Evolutionary conservation across 768 basidiomycete genomes (phyloP).

Genomic region (Leccinum fibrillosum): DNA sequence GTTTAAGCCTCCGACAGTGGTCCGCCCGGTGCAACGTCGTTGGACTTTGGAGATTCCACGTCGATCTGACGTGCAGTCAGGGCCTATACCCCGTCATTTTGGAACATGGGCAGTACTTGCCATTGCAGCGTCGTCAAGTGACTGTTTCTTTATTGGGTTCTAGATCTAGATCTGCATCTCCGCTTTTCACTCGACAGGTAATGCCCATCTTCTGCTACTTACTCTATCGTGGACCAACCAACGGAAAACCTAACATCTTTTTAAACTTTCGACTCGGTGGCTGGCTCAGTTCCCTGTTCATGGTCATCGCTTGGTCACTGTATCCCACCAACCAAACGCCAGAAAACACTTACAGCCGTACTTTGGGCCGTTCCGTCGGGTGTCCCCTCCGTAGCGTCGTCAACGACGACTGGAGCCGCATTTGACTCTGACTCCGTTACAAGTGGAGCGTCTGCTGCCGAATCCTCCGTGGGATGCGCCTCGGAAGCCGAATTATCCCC

Average conservation of each 20-base stretch:
- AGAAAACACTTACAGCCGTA: slow-evolving; percentile 15
- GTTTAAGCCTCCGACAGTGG: not conserved
- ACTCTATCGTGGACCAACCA: not conserved
- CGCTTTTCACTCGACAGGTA: not conserved
- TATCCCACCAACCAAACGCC: not conserved
- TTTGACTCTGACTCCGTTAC: slow-evolving; percentile 1
- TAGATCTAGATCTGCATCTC: not conserved
- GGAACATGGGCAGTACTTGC: not conserved
- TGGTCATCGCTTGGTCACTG: slow-evolving; percentile 5
- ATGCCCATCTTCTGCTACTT: not conserved
- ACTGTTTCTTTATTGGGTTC: not conserved
- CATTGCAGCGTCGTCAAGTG: not conserved
- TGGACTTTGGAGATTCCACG: not conserved
- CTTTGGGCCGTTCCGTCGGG: slow-evolving; percentile 5
- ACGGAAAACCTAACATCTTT: not conserved
- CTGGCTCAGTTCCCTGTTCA: not conserved
- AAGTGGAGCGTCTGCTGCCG: not conserved
- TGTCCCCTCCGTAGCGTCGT: slow-evolving; percentile 3
- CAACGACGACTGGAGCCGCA: not conserved
- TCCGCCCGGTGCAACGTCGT: too few species aligned
- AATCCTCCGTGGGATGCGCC: not conserved
- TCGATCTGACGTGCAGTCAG: not conserved
- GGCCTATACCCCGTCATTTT: not conserved
- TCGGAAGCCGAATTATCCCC: not conserved
- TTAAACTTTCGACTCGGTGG: slow-evolving; percentile 9